Base-by-base conservation (phyloP, 805 yeast species). In the Saturnispora gosingensis region DNA sequence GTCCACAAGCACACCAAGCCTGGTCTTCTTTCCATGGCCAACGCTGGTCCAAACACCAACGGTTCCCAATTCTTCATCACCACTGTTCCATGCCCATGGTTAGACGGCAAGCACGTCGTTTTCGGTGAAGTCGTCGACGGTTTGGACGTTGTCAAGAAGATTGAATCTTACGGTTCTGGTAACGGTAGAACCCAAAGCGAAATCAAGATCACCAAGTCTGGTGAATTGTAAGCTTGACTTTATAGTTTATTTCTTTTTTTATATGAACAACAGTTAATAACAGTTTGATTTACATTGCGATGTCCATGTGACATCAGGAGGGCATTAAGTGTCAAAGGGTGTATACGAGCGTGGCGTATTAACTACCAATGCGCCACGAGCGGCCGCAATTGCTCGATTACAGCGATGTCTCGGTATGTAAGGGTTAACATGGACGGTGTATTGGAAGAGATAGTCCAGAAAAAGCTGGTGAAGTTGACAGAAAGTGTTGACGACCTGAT, bases 51-150 rank as follows among this genome's bases (percentile, higher is more conserved):
- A 70, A 84, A 85, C 80, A 85, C 96, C 67, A 88, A 88, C 67
- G 93, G 95, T 24, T 85, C 95, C 25, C 96, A 88, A 72, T 88
- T 88, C 72, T 88, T 87, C 74, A 82, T 88, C 67, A 85, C 95
- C 61, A 84, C 90, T 51, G 88, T 82, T 46, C 76, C 82, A 61
- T 77, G 83, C 61, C 83, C 87, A 57, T 83, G 88, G 87, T 78
- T 83, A 68, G 87, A 83, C 64, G 89, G 88, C 55, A 79, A 78
- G 66, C 89, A 83, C 71, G 86, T 81, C 67, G 89, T 83, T 51
- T 83, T 82, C 58, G 89, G 89, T 69, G 88, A 83, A 72, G 88
- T 83, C 51, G 67, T 72, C 54, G 82, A 81, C 51, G 88, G 88
- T 64, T 73, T 71, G 66, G 70, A 67, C 46, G 73, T 88, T 61